A percentile compares a stretch with the other conserved stretches of the same genome.
These are phyloP conservation scores for Tetrapisispora arboricola DNA, from an alignment of 805 yeast species.

Conservation along the genomic window DNA sequence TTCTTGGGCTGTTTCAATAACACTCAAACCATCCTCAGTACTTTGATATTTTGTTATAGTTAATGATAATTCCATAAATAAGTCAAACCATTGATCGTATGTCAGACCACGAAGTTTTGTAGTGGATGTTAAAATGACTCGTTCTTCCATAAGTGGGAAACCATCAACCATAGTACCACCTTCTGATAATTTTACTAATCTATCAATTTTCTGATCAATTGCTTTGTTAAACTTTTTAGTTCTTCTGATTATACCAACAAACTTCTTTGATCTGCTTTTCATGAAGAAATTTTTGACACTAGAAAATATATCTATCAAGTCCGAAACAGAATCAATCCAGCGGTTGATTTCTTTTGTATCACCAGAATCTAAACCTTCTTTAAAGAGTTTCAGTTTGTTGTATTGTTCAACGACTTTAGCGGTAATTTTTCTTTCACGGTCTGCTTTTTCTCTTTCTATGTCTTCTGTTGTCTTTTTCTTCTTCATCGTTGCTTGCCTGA, in stretches of 20 bases:
- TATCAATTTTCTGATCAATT: slow-evolving; percentile 61
- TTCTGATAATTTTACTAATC: slow-evolving; percentile 56
- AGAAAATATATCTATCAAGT: slow-evolving; percentile 72
- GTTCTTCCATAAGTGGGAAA: slow-evolving; percentile 31
- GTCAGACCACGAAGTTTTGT: slow-evolving; percentile 62
- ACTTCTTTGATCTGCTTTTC: slow-evolving; percentile 57
- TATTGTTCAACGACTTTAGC: slow-evolving; percentile 47
- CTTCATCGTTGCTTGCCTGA: slow-evolving; percentile 18
- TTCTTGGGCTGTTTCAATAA: slow-evolving; percentile 63
- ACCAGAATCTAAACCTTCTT: slow-evolving; percentile 37
- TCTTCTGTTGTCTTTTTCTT: slow-evolving; percentile 27
- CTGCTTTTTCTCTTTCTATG: slow-evolving; percentile 36
- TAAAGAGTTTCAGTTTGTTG: slow-evolving; percentile 44
- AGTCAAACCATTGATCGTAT: slow-evolving; percentile 75
- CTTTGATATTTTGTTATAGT: slow-evolving; percentile 51
- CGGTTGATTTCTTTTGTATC: slow-evolving; percentile 55
- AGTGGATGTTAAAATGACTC: slow-evolving; percentile 38
- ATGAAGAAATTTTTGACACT: slow-evolving; percentile 72
- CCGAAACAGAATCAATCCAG: slow-evolving; percentile 81
- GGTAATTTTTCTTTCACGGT: slow-evolving; percentile 48
- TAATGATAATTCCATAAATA: slow-evolving; percentile 72
- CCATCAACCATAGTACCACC: slow-evolving; percentile 35
- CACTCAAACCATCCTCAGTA: slow-evolving; percentile 53
- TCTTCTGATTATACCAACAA: slow-evolving; percentile 56
- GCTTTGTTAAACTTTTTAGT: slow-evolving; percentile 52